Conservation (phyloP, 441 rosid species). For the Biscutella laevigata region DNA sequence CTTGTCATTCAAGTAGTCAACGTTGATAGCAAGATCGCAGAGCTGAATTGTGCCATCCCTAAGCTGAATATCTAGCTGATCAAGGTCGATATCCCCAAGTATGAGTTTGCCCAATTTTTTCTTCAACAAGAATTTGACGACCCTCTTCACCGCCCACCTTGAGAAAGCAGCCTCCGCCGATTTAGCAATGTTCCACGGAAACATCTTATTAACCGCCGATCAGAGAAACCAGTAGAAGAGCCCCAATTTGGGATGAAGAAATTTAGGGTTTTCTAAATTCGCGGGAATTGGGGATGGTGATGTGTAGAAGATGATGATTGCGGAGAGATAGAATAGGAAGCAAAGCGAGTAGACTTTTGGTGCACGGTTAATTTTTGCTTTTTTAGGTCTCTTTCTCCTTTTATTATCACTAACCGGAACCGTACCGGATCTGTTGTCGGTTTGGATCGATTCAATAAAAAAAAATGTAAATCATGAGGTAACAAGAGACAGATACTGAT, state of each 20-base stretch:
- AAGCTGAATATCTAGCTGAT: slow-evolving; percentile 94
- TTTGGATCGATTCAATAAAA: too few species aligned
- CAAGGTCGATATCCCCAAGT: slow-evolving; percentile 83
- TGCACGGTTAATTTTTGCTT: slow-evolving; percentile 10
- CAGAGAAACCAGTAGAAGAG: background rate
- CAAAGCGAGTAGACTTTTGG: slow-evolving; percentile 5
- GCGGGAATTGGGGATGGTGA: slow-evolving; percentile 27
- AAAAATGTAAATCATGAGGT: too few species aligned
- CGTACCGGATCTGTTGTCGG: background rate
- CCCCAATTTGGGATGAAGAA: background rate
- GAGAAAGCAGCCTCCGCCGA: slow-evolving; percentile 76
- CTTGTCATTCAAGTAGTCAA: slow-evolving; percentile 72
- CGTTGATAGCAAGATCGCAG: slow-evolving; percentile 79
- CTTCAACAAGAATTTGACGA: slow-evolving; percentile 77
- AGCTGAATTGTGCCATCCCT: slow-evolving; percentile 69
- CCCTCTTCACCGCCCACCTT: slow-evolving; percentile 84
- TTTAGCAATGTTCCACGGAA: slow-evolving; percentile 72
- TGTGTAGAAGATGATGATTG: slow-evolving; percentile 31
- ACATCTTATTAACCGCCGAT: slow-evolving; percentile 35
- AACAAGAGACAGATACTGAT: too few species aligned
- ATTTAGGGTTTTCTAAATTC: slow-evolving; percentile 25
- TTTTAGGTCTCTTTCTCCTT: slow-evolving; percentile 5
- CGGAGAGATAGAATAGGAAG: slow-evolving; percentile 16
- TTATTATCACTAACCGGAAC: background rate
- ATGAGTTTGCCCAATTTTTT: slow-evolving; percentile 84